Evolutionary conservation across 352 stramenopile species (phyloP).

Genomic region (Globisporangium orthogonon): DNA sequence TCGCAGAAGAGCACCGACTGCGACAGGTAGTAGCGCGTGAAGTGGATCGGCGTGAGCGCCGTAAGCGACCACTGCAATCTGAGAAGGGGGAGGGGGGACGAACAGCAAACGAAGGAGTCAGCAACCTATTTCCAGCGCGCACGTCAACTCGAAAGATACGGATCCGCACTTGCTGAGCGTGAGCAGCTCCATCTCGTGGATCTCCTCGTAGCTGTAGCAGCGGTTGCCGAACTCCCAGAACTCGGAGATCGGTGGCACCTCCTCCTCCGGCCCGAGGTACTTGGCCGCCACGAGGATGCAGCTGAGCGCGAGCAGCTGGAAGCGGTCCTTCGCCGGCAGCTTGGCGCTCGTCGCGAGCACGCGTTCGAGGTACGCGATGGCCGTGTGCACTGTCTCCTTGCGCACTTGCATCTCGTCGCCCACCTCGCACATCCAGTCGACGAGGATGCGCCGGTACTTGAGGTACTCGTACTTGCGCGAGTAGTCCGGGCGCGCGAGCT

Average conservation of each 20-base stretch:
- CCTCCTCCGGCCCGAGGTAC: slow-evolving; percentile 69
- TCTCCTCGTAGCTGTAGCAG: slow-evolving; percentile 81
- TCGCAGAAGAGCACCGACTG: slow-evolving; percentile 76
- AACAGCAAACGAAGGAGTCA: neutral
- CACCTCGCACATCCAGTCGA: slow-evolving; percentile 85
- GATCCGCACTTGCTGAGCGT: slow-evolving; percentile 38
- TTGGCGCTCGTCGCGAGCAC: slow-evolving; percentile 36
- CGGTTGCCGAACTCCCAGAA: slow-evolving; percentile 85
- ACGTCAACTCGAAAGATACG: neutral
- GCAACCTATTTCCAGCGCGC: slow-evolving; percentile 5
- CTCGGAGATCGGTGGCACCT: slow-evolving; percentile 73
- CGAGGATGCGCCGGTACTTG: slow-evolving; percentile 74
- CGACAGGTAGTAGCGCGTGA: slow-evolving; percentile 73
- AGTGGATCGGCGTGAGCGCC: slow-evolving; percentile 69
- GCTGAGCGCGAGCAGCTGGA: slow-evolving; percentile 77
- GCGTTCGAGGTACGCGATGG: slow-evolving; percentile 79
- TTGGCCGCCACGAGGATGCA: slow-evolving; percentile 81
- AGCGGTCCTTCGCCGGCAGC: slow-evolving; percentile 65
- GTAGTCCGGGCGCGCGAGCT: slow-evolving; percentile 64
- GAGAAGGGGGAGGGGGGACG: neutral
- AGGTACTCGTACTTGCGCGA: slow-evolving; percentile 74
- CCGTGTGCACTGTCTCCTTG: slow-evolving; percentile 74
- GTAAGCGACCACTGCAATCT: slow-evolving; percentile 73
- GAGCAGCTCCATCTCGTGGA: slow-evolving; percentile 65
- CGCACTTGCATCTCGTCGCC: slow-evolving; percentile 81